Evolutionary conservation across 2,329 filamentous ascomycete species (phyloP).

Genomic region (Calonectria crousiana): DNA sequence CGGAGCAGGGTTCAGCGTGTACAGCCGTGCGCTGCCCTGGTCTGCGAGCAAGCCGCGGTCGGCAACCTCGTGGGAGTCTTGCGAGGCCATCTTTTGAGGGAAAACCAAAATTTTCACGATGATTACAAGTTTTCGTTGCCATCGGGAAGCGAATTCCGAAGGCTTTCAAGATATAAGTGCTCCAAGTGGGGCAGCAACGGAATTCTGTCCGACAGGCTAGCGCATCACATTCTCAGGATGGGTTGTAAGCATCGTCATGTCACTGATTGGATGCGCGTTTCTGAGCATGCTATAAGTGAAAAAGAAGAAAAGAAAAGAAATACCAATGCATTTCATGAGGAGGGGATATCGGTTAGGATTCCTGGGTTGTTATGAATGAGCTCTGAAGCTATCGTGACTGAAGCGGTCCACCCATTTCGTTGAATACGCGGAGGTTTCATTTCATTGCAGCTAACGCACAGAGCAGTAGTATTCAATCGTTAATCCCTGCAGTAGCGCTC

Average conservation of each 20-base stretch:
- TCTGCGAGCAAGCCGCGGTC: slow-evolving; percentile 11
- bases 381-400: neutral
- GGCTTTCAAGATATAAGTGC: slow-evolving; percentile 14
- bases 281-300: neutral
- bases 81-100: slow-evolving; percentile 24
- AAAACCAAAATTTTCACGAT: neutral
- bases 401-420: neutral
- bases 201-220: slow-evolving; percentile 24
- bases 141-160: slow-evolving; percentile 25
- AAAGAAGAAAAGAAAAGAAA: neutral
- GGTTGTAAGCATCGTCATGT: slow-evolving; percentile 4
- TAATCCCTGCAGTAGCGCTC: neutral
- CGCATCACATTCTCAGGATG: neutral
- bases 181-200: slow-evolving; percentile 24
- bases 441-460: neutral
- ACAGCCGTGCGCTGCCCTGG: slow-evolving; percentile 35
- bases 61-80: neutral
- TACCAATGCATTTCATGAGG: neutral
- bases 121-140: slow-evolving; percentile 12
- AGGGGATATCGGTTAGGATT: neutral
- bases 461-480: neutral
- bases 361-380: too few relatives aligned
- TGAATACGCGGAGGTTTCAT: neutral
- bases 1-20: slow-evolving; percentile 44
- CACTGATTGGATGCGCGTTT: neutral